These are phyloP conservation scores for Fusarium armeniacum DNA, from an alignment of 2,329 filamentous ascomycete species.

Conservation along the genomic window DNA sequence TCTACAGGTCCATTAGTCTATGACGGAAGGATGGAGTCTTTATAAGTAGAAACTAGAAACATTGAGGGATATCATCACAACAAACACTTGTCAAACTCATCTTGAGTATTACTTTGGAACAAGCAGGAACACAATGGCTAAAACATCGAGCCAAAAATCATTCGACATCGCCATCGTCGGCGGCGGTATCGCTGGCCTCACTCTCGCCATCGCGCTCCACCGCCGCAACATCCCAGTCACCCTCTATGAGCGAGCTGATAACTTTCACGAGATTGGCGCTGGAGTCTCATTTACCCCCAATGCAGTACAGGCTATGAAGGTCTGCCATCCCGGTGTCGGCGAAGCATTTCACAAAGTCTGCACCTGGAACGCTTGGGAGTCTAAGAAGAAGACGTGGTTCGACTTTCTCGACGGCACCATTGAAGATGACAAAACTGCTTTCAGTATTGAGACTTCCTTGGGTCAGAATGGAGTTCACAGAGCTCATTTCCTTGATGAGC, in stretches of 20 bases:
- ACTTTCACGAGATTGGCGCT: conserved; percentile 63
- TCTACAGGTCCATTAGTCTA: conserved; percentile 12
- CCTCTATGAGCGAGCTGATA: conserved; percentile 62
- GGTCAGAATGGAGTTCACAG: conserved; percentile 54
- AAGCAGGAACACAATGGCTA: background rate
- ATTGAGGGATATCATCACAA: background rate
- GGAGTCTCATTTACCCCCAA: conserved; percentile 68
- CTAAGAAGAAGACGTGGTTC: conserved; percentile 46
- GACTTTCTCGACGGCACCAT: conserved; percentile 45
- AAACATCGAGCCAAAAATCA: conserved; percentile 24
- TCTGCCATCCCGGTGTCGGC: conserved; percentile 56
- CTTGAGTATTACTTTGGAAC: background rate
- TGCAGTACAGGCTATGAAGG: conserved; percentile 61
- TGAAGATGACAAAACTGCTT: conserved; percentile 19
- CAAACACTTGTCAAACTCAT: no score
- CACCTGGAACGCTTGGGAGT: conserved; percentile 45
- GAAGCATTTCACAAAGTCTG: conserved; percentile 50
- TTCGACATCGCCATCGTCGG: conserved; percentile 62
- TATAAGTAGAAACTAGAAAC: background rate
- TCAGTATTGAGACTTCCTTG: conserved; percentile 42
- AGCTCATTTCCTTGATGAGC: conserved; percentile 58
- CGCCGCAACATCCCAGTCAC: conserved; percentile 59
- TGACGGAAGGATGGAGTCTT: conserved; percentile 12
- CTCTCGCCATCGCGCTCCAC: conserved; percentile 62
- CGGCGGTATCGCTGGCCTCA: conserved; percentile 65